Percentiles rank a stretch among this genome's conserved stretches.
Evolutionary conservation across 2,329 filamentous ascomycete species (phyloP).

Genomic region (Phaeosphaeria sp.): DNA sequence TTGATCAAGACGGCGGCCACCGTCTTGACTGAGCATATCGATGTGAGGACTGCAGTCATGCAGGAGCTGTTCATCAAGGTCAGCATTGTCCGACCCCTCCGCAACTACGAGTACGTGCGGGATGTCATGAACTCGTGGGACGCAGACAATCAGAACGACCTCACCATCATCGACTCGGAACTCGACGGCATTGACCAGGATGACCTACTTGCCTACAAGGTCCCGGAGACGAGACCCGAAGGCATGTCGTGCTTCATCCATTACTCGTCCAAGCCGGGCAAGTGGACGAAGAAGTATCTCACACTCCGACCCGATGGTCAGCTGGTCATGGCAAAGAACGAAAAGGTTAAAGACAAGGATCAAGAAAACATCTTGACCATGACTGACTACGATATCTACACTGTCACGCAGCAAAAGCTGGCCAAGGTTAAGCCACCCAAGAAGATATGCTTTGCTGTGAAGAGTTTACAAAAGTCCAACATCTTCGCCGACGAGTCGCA

Average conservation of each 20-base stretch:
- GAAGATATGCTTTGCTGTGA: conserved; percentile 83
- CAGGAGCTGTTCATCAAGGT: conserved; percentile 77
- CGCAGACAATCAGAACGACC: conserved; percentile 74
- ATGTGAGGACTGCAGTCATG: conserved; percentile 71
- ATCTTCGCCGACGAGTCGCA: conserved; percentile 84
- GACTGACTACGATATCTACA: conserved; percentile 92
- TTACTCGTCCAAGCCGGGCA: conserved; percentile 80
- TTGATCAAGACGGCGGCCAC: conserved; percentile 72
- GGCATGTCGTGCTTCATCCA: conserved; percentile 76
- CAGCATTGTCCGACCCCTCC: conserved; percentile 80
- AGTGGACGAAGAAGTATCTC: conserved; percentile 87
- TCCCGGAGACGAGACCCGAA: conserved; percentile 67
- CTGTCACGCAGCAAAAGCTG: conserved; percentile 71
- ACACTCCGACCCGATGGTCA: conserved; percentile 78
- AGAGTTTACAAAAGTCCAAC: conserved; percentile 86
- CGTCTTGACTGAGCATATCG: conserved; percentile 68
- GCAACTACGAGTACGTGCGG: conserved; percentile 83
- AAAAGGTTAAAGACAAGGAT: conserved; percentile 65
- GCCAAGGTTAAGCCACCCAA: conserved; percentile 83
- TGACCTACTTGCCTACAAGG: conserved; percentile 70
- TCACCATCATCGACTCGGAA: conserved; percentile 70
- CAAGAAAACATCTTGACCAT: conserved; percentile 77
- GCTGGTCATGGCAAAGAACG: conserved; percentile 72
- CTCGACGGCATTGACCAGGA: conserved; percentile 58
- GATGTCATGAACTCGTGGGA: conserved; percentile 96